Percentiles rank a stretch among this genome's conserved stretches.
Evolutionary conservation across 116 monocot species (phyloP).

Genomic region (Trichopus zeylanicus): DNA sequence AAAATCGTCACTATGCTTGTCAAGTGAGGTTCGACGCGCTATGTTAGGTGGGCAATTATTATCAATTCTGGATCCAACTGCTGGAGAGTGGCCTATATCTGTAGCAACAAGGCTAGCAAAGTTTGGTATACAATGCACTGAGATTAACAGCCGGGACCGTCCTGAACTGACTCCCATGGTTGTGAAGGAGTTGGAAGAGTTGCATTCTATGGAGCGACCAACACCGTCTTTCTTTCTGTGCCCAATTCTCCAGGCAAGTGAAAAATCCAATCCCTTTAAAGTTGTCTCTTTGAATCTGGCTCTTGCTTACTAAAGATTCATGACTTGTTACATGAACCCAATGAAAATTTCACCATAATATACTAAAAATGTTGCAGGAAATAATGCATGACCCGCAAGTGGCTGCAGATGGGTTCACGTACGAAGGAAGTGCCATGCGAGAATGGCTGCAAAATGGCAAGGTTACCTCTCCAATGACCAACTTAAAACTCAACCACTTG

Average conservation of each 20-base stretch:
- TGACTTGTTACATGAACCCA: too few relatives aligned
- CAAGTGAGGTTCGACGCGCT: slow-evolving; percentile 39
- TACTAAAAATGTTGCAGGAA: slow-evolving; percentile 37
- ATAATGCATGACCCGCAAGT: slow-evolving; percentile 79
- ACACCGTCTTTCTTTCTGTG: slow-evolving; percentile 61
- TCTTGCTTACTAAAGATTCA: too few relatives aligned
- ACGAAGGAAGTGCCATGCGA: slow-evolving; percentile 53
- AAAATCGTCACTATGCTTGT: slow-evolving; percentile 38
- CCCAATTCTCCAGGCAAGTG: slow-evolving; percentile 67
- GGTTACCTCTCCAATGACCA: slow-evolving; percentile 86
- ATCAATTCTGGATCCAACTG: slow-evolving; percentile 45
- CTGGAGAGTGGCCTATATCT: slow-evolving; percentile 64
- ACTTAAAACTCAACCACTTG: slow-evolving; percentile 47
- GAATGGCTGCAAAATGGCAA: slow-evolving; percentile 55
- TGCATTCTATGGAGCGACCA: slow-evolving; percentile 37
- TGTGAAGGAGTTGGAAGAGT: slow-evolving; percentile 50
- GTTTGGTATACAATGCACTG: slow-evolving; percentile 50
- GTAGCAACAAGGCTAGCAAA: slow-evolving; percentile 55
- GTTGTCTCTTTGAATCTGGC: too few relatives aligned
- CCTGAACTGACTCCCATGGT: slow-evolving; percentile 48
- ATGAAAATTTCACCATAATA: too few relatives aligned
- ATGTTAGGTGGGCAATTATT: slow-evolving; percentile 27
- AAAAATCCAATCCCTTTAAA: not conserved
- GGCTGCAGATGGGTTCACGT: slow-evolving; percentile 85
- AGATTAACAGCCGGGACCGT: slow-evolving; percentile 26